These are phyloP conservation scores for Plasmodium coatneyi DNA, from an alignment of 169 alveolate genomes.

Conservation along the genomic window DNA sequence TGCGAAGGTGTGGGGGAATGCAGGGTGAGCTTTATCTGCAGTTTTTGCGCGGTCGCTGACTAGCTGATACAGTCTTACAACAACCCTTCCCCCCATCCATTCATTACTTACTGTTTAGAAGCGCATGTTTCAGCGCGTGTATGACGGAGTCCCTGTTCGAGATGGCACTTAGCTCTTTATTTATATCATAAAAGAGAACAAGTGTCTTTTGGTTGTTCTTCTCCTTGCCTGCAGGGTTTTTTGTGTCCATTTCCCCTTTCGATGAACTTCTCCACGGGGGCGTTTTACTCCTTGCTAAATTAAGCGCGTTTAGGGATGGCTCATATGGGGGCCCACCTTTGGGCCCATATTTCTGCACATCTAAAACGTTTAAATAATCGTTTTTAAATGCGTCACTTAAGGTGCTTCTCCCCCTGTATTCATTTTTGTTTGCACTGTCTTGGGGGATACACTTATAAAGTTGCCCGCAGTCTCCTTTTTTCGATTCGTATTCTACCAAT, in stretches of 20 bases:
- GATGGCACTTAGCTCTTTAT: conserved; percentile 39
- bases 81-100: background rate
- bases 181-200: conserved; percentile 48
- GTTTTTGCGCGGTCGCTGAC: background rate
- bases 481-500: conserved; percentile 1
- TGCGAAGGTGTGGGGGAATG: background rate
- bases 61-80: background rate
- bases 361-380: conserved; percentile 6
- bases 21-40: background rate
- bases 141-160: conserved; percentile 53
- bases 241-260: background rate
- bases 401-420: background rate
- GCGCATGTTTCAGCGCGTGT: conserved; percentile 52
- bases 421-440: background rate
- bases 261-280: background rate
- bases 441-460: background rate
- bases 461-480: background rate
- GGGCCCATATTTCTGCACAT: background rate
- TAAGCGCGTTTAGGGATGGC: conserved; percentile 33
- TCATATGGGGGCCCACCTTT: background rate
- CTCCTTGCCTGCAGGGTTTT: background rate
- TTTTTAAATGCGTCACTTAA: conserved; percentile 11
- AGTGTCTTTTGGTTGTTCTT: conserved; percentile 19
- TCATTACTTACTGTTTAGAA: conserved; percentile 27
- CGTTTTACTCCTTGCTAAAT: conserved; percentile 4